Conservation (phyloP, 257 asterid genomes). For the Solanum tarijense region DNA sequence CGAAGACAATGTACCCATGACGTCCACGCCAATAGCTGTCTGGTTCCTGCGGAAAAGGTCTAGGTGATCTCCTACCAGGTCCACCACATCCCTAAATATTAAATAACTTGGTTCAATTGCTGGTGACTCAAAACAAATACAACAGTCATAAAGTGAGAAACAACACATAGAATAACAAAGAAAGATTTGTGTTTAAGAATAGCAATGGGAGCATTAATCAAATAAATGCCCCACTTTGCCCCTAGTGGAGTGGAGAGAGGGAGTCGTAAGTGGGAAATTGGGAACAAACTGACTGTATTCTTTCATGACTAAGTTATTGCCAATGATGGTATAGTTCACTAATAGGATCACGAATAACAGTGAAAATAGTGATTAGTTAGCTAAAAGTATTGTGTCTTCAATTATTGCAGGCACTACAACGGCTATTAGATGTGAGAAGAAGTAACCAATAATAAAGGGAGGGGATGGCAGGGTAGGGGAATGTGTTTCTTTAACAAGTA, state of each 20-base stretch:
- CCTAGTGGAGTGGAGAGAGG: not conserved
- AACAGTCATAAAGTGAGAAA: not conserved
- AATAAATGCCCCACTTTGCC: not conserved
- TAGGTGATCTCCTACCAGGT: constrained; percentile 80
- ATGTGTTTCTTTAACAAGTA: not conserved
- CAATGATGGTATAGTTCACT: not conserved
- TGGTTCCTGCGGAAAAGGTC: constrained; percentile 92
- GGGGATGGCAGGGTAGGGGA: not conserved
- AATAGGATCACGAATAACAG: not conserved
- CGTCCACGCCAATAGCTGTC: constrained; percentile 83
- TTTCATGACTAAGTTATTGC: not conserved
- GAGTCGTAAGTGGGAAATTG: not conserved
- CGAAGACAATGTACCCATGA: constrained; percentile 91
- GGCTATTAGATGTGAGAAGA: not conserved
- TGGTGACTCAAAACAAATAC: not conserved
- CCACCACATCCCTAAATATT: constrained; percentile 67
- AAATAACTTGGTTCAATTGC: not conserved
- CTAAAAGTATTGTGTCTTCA: not conserved
- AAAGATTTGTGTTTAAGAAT: not conserved
- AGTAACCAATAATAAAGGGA: not conserved
- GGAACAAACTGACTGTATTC: not conserved
- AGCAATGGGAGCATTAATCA: not conserved
- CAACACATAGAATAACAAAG: not conserved
- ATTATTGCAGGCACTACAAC: not conserved
- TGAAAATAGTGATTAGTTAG: not conserved